These are phyloP conservation scores for Globisporangium echinulatum DNA, from an alignment of 352 stramenopile species.

Conservation along the genomic window DNA sequence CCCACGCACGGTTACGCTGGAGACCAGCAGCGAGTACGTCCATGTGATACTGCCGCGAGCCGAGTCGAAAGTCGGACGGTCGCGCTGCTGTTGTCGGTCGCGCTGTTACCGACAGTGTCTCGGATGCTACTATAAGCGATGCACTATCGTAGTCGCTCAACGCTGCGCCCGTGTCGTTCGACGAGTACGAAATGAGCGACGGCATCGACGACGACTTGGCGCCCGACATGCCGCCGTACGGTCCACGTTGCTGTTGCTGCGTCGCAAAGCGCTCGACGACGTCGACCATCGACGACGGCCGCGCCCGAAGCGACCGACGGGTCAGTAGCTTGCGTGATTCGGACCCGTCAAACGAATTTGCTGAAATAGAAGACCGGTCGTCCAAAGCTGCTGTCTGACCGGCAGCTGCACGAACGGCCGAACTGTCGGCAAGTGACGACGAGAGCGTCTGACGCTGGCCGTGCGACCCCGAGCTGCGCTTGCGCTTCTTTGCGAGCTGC, in stretches of 20 bases:
- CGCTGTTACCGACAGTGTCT: background rate
- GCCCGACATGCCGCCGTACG: constrained; percentile 16
- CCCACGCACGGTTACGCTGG: constrained; percentile 7
- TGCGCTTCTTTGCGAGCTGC: constrained; percentile 57
- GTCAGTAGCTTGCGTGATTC: constrained; percentile 64
- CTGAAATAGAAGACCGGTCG: constrained; percentile 59
- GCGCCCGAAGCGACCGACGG: constrained; percentile 3
- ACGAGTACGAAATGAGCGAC: constrained; percentile 46
- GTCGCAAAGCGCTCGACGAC: constrained; percentile 57
- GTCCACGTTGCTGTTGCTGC: constrained; percentile 6
- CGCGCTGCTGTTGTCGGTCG: constrained; percentile 7
- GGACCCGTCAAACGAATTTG: constrained; percentile 58
- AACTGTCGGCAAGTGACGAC: constrained; percentile 15
- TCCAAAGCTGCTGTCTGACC: constrained; percentile 26
- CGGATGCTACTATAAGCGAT: background rate
- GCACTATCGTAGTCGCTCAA: constrained; percentile 16
- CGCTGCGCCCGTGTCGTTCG: constrained; percentile 24
- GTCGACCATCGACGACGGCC: constrained; percentile 42
- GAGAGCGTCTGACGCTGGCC: constrained; percentile 33
- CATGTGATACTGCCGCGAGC: constrained; percentile 13
- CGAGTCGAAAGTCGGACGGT: constrained; percentile 7
- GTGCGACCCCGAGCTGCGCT: constrained; percentile 18
- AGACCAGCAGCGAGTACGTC: constrained; percentile 12
- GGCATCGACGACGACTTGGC: constrained; percentile 34
- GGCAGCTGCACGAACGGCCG: constrained; percentile 8